Conservation (phyloP, 2,329 filamentous ascomycete genomes). For the Trichothecium sympodiale region DNA sequence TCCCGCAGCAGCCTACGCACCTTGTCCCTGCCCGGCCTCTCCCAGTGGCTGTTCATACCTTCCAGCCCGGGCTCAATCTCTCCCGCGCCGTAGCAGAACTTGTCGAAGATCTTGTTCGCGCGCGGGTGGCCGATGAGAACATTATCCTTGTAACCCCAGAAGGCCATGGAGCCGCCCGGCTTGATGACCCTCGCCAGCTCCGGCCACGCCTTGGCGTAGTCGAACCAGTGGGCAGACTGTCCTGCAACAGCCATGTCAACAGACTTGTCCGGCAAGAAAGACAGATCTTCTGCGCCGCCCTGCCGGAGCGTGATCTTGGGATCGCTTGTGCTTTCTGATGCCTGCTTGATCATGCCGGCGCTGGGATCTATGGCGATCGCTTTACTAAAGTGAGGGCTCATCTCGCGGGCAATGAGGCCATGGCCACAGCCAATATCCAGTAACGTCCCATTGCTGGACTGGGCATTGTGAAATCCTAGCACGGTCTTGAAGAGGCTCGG, state of each 20-base stretch:
- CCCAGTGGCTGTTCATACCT: conserved; percentile 48
- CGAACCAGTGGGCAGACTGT: conserved; percentile 58
- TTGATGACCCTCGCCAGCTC: conserved; percentile 42
- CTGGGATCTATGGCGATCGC: conserved; percentile 40
- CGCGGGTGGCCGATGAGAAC: conserved; percentile 40
- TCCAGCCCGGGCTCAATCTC: conserved; percentile 31
- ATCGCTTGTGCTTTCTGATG: conserved; percentile 25
- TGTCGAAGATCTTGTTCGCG: conserved; percentile 41
- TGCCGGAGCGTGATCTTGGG: conserved; percentile 37
- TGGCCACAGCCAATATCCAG: conserved; percentile 56
- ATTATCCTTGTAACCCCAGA: conserved; percentile 56
- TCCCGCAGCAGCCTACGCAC: conserved; percentile 39
- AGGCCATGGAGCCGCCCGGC: conserved; percentile 46
- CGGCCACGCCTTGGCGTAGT: conserved; percentile 42
- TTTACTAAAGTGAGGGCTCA: conserved; percentile 34
- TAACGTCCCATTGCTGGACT: conserved; percentile 17
- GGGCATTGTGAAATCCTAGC: conserved; percentile 38
- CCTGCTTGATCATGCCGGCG: conserved; percentile 44
- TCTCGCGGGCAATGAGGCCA: conserved; percentile 41
- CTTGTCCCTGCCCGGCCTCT: conserved; percentile 45
- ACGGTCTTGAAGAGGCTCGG: conserved; percentile 40
- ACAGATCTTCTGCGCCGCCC: conserved; percentile 41
- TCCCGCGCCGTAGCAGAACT: conserved; percentile 41
- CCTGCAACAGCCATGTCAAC: conserved; percentile 43
- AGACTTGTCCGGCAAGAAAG: conserved; percentile 33